Evolutionary conservation across 2,329 filamentous ascomycete genomes (phyloP), one percentile per base, ranked within the genome.

Genomic region (Didymella keratinophila): DNA sequence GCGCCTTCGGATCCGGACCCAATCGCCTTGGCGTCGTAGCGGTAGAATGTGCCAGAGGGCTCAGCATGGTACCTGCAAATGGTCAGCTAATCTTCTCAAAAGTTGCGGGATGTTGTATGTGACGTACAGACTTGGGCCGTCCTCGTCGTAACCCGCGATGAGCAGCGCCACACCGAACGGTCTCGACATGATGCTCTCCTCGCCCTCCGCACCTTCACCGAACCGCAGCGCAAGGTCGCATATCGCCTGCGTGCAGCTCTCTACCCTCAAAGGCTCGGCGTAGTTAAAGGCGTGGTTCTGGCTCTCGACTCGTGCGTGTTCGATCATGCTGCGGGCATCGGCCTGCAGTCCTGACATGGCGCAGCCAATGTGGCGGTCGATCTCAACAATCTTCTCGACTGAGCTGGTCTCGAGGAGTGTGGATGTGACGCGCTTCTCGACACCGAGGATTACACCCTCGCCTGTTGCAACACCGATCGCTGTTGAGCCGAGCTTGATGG

Each of bases 381-480:
- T 98, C 80, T 99, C 95, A 79, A 99, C 94, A 73, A 99, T 98
- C 87, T 99, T 99, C 82, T 99, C 95, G 73, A 99, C 95, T 39
- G 93, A 97, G 45, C 92, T 96, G 30, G 95, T 96, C 81, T 98
- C 95, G 74, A 99, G 92, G 63, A 99, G 90, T 62, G 94, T 96
- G 58, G 92, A 97, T 61, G 95, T 99, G 72, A 99, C 95, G 75
- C 95, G 93, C 87, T 99, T 99, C 84, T 99, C 95, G 65, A 99
- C 95, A 70, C 95, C 95, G 50, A 99, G 89, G 76, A 99, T 90
- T 62, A 98, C 93, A 75, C 95, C 95, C 78, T 96, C 91, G 58
- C 92, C 91, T 47, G 95, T 99, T 72, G 95, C 93, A 68, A 99
- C 93, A 72, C 95, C 95, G 82, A 99, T 99, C 76, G 95, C 95